Conservation (phyloP, 2,329 filamentous ascomycete species). For the Neofusicoccum umdonicola region DNA sequence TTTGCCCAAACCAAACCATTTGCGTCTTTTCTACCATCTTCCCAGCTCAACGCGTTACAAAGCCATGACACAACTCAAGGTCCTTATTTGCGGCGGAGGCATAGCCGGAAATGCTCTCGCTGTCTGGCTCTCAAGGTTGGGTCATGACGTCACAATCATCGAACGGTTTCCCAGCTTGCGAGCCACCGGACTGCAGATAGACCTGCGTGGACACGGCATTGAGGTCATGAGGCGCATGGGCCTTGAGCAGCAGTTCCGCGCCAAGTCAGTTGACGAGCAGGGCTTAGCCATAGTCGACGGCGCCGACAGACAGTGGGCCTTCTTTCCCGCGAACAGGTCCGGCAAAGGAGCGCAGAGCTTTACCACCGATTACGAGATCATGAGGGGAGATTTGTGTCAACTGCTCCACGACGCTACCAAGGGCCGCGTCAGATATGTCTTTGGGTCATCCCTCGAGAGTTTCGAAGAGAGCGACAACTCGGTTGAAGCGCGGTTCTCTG, state of each 20-base stretch:
- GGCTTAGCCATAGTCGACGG: constrained; percentile 39
- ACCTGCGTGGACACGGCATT: constrained; percentile 53
- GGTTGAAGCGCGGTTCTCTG: constrained; percentile 43
- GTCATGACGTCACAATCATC: constrained; percentile 38
- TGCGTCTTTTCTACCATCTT: too few relatives aligned
- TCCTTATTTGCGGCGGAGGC: constrained; percentile 32
- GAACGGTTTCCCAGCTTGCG: constrained; percentile 46
- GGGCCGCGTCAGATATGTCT: constrained; percentile 32
- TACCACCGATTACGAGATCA: constrained; percentile 59
- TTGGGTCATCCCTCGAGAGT: constrained; percentile 29
- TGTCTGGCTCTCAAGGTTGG: constrained; percentile 45
- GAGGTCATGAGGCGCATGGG: constrained; percentile 54
- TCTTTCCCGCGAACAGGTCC: constrained; percentile 39
- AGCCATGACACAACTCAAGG: constrained; percentile 21
- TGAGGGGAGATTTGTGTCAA: constrained; percentile 55
- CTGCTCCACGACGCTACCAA: constrained; percentile 48
- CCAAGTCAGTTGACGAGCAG: constrained; percentile 45
- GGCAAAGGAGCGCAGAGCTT: constrained; percentile 38
- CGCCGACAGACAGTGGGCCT: constrained; percentile 28
- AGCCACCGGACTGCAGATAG: constrained; percentile 52
- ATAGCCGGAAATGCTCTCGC: constrained; percentile 43
- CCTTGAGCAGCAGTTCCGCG: constrained; percentile 42
- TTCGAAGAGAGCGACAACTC: constrained; percentile 30
- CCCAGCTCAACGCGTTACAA: background rate
- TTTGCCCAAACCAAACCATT: too few relatives aligned